Conservation (phyloP, 306 rosid genomes). For the Pachyrhizus erosus region DNA sequence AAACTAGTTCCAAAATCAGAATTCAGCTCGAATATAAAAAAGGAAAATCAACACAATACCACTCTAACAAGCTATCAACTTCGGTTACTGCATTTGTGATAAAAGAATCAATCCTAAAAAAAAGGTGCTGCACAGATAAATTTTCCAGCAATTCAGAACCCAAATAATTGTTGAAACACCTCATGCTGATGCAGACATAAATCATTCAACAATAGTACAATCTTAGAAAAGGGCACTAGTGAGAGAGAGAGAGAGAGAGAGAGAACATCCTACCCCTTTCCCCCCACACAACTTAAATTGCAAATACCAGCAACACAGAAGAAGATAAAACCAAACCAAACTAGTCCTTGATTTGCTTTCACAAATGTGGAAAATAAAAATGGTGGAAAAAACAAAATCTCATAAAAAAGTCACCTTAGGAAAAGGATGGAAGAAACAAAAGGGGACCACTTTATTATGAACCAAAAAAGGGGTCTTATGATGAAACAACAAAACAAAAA, state of each 20-base stretch:
- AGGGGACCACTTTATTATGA: slow-evolving; percentile 23
- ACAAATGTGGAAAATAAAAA: neutral
- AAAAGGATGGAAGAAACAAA: neutral
- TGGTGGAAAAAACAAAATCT: neutral
- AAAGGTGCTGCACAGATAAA: neutral
- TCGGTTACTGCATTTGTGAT: neutral
- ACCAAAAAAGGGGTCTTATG: slow-evolving; percentile 1
- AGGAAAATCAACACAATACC: neutral
- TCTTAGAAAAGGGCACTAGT: slow-evolving; percentile 1
- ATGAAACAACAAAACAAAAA: slow-evolving; percentile 26
- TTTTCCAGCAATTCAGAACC: slow-evolving; percentile 2
- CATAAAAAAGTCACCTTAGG: neutral
- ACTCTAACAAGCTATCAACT: neutral
- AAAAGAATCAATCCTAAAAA: neutral
- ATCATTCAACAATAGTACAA: slow-evolving; percentile 9
- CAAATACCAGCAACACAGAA: neutral
- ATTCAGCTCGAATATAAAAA: neutral
- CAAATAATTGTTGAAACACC: neutral
- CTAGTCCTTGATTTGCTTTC: slow-evolving; percentile 14
- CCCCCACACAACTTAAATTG: neutral
- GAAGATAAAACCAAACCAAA: slow-evolving; percentile 12
- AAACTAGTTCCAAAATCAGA: neutral
- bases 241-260: neutral
- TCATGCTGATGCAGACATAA: neutral
- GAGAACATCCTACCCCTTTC: neutral